A percentile compares a stretch with the other conserved stretches of the same genome.
phyloP scores from a whole-genome alignment of 805 yeast genomes.

The Teunomyces panamensis region DNA sequence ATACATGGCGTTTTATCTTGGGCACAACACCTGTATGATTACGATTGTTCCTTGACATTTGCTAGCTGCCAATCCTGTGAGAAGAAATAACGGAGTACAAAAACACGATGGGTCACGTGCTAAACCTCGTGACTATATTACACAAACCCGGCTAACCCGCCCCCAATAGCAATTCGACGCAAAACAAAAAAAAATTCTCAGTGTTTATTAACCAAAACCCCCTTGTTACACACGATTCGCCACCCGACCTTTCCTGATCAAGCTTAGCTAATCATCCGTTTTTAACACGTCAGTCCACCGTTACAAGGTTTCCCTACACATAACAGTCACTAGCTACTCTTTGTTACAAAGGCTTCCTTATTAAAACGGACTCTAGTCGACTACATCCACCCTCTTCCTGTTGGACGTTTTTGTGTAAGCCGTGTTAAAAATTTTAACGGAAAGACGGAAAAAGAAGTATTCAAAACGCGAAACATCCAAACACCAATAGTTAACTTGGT shows the following conservation, averaged over 20 bases:
- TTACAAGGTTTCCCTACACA: background rate
- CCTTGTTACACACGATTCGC: background rate
- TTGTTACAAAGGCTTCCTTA: background rate
- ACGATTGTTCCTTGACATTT: background rate
- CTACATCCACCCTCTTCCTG: background rate
- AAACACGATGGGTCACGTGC: background rate
- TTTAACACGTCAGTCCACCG: background rate
- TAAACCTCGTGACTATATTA: background rate
- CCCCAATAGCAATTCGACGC: constrained; percentile 2
- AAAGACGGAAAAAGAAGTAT: background rate
- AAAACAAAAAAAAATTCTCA: constrained; percentile 3
- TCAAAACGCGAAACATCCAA: constrained; percentile 18
- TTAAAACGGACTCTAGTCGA: background rate
- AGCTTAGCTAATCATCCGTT: constrained; percentile 2
- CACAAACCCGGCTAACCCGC: background rate
- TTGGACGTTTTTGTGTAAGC: constrained; percentile 1
- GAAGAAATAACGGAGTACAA: background rate
- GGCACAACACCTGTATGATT: no score
- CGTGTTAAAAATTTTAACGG: constrained; percentile 1
- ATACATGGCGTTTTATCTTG: no score
- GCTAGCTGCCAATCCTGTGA: background rate
- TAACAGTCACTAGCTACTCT: background rate
- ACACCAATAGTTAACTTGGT: constrained; percentile 19
- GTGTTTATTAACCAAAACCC: constrained; percentile 3
- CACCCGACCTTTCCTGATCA: background rate